phyloP scores from a whole-genome alignment of 2,329 filamentous ascomycete genomes.

The Pseudogymnoascus sp. region DNA sequence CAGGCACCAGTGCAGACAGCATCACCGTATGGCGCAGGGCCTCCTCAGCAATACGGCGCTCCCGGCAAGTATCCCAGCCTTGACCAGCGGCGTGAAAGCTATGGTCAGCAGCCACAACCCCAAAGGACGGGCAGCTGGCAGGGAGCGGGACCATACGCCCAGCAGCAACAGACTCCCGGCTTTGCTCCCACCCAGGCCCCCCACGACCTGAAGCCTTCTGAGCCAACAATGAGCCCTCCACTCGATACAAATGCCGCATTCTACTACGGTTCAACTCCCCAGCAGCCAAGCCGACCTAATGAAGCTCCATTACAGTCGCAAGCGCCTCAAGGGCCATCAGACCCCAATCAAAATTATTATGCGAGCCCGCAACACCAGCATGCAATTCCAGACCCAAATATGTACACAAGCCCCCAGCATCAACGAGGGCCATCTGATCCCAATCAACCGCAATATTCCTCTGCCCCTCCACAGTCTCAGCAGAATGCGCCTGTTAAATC shows the following conservation, averaged over 20 bases:
- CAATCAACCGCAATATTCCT: slow-evolving; percentile 17
- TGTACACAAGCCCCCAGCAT: slow-evolving; percentile 21
- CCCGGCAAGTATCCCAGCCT: slow-evolving; percentile 19
- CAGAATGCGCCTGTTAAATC: slow-evolving; percentile 15
- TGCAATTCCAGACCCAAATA: slow-evolving; percentile 10
- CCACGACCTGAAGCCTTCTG: slow-evolving; percentile 29
- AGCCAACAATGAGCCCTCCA: slow-evolving; percentile 30
- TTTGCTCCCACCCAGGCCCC: slow-evolving; percentile 29
- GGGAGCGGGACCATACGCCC: slow-evolving; percentile 18
- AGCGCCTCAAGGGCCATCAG: slow-evolving; percentile 11
- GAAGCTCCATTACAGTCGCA: neutral
- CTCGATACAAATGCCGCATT: slow-evolving; percentile 50
- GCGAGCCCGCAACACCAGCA: slow-evolving; percentile 4
- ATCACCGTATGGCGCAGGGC: slow-evolving; percentile 40
- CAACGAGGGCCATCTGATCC: slow-evolving; percentile 23
- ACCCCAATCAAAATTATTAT: neutral
- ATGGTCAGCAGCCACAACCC: slow-evolving; percentile 37
- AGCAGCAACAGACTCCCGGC: slow-evolving; percentile 23
- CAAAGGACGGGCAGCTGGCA: slow-evolving; percentile 49
- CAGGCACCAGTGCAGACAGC: slow-evolving; percentile 42
- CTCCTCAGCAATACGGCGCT: slow-evolving; percentile 39
- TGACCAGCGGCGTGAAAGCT: slow-evolving; percentile 28
- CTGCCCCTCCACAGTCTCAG: slow-evolving; percentile 21
- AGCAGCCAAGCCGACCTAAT: slow-evolving; percentile 17
- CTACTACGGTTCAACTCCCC: slow-evolving; percentile 42